Conservation (phyloP, 768 basidiomycete species). For the Nidula microcarpa region DNA sequence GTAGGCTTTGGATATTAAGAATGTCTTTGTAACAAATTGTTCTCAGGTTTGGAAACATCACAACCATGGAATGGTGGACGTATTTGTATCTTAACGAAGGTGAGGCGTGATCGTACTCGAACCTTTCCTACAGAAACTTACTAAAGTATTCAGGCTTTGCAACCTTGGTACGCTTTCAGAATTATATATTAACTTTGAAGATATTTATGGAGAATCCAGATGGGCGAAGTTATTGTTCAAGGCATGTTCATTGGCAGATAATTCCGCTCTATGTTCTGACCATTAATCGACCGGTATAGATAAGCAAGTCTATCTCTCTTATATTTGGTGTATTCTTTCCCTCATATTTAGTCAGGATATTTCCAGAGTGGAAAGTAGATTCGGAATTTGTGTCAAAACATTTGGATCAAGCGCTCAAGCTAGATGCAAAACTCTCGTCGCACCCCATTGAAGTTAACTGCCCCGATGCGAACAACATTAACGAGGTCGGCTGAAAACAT, state of each 20-base stretch:
- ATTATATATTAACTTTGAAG: neutral
- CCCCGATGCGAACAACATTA: conserved; percentile 82
- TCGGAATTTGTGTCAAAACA: conserved; percentile 79
- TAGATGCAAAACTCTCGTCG: conserved; percentile 84
- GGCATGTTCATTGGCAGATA: conserved; percentile 38
- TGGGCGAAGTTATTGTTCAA: conserved; percentile 86
- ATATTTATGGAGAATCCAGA: conserved; percentile 30
- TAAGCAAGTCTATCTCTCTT: conserved; percentile 35
- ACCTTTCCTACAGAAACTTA: neutral
- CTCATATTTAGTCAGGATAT: conserved; percentile 41
- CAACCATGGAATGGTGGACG: conserved; percentile 94
- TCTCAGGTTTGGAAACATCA: conserved; percentile 86
- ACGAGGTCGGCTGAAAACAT: conserved; percentile 43
- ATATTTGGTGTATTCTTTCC: neutral
- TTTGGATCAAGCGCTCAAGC: conserved; percentile 68
- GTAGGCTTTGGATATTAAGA: conserved; percentile 23
- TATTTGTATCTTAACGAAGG: conserved; percentile 82
- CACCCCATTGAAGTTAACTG: conserved; percentile 94
- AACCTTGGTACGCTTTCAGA: conserved; percentile 52
- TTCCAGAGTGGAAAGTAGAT: conserved; percentile 85
- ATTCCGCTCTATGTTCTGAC: neutral
- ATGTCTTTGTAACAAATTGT: neutral
- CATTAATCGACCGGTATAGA: conserved; percentile 27
- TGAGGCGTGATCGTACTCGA: conserved; percentile 9
- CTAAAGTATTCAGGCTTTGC: conserved; percentile 56